Evolutionary conservation across 2,329 filamentous ascomycete species (phyloP).

Genomic region (Nigrospora oryzae): DNA sequence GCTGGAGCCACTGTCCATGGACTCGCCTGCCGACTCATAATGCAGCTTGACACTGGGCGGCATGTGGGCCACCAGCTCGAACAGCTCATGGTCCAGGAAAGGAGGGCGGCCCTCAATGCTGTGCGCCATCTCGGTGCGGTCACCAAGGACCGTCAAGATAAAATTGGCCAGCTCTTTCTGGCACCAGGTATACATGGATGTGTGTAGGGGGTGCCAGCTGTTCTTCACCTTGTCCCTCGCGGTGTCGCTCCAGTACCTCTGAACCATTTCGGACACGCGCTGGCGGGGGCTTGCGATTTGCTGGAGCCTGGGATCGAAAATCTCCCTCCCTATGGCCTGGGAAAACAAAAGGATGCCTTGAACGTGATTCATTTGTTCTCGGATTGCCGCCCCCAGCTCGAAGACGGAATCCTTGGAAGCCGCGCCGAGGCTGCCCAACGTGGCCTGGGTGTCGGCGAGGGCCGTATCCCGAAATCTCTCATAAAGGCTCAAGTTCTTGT

Average conservation of each 20-base stretch:
- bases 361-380: too few species aligned
- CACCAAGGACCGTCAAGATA: conserved; percentile 7
- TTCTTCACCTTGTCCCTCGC: conserved; percentile 4
- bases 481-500: conserved; percentile 3
- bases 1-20: conserved; percentile 2
- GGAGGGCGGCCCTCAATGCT: conserved; percentile 10
- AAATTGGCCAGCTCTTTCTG: conserved; percentile 6
- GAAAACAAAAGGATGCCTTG: too few species aligned
- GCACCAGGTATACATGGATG: conserved; percentile 7
- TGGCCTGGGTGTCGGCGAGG: neutral
- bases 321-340: too few species aligned
- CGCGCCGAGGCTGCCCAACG: neutral
- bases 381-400: too few species aligned
- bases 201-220: conserved; percentile 8
- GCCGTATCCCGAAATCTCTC: neutral
- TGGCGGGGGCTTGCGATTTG: too few species aligned
- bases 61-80: conserved; percentile 7
- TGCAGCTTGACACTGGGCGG: conserved; percentile 9
- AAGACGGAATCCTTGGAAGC: too few species aligned
- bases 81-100: conserved; percentile 10
- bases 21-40: conserved; percentile 4
- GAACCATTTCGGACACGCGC: too few species aligned
- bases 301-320: too few species aligned
- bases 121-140: conserved; percentile 12
- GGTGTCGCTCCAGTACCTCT: neutral